Evolutionary conservation across 2,329 filamentous ascomycete species (phyloP).

Genomic region (Fusarium paranaense): DNA sequence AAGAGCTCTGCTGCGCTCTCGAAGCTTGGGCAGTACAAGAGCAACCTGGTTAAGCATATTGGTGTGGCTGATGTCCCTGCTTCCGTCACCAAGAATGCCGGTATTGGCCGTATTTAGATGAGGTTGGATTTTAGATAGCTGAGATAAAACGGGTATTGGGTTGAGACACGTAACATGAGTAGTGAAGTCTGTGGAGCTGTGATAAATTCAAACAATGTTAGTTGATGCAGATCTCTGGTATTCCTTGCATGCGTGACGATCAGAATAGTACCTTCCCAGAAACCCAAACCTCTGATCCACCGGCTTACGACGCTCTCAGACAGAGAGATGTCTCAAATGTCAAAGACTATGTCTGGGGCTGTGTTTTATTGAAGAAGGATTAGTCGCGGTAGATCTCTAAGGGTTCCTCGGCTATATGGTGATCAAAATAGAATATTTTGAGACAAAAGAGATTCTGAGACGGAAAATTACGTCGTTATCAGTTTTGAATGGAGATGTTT

Average conservation of each 20-base stretch:
- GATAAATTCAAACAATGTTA: neutral
- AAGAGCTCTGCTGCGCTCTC: conserved; percentile 11
- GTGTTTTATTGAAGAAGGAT: neutral
- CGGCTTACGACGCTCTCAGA: neutral
- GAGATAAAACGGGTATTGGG: no score
- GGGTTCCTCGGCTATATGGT: neutral
- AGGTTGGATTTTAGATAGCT: neutral
- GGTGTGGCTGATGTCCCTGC: conserved; percentile 17
- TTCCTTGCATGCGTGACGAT: neutral
- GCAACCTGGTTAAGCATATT: conserved; percentile 16
- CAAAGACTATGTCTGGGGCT: neutral
- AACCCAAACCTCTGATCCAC: neutral
- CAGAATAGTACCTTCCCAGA: neutral
- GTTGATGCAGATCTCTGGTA: neutral
- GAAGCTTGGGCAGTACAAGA: conserved; percentile 17
- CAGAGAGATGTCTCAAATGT: neutral
- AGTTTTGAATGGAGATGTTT: neutral
- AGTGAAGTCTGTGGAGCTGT: neutral
- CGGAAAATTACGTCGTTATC: neutral
- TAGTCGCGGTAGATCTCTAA: neutral
- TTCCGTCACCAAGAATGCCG: conserved; percentile 14
- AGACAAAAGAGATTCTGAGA: neutral
- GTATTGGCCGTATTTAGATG: conserved; percentile 10
- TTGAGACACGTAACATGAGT: neutral
- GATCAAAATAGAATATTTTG: neutral